phyloP scores from a whole-genome alignment of 495 filamentous ascomycete species.

The Hypoxylon fuscum region DNA sequence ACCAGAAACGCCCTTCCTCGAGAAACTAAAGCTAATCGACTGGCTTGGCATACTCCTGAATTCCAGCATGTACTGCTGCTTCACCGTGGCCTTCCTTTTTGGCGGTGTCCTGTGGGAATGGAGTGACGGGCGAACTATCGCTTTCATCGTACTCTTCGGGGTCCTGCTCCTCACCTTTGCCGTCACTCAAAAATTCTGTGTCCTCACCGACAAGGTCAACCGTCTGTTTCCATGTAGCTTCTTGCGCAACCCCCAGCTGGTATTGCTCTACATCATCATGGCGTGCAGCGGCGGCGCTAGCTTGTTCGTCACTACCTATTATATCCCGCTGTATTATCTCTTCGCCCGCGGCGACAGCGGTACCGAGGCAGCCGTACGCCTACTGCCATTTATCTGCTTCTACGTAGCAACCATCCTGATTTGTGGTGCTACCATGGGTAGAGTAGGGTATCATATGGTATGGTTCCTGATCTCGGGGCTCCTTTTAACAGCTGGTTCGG shows the following conservation, averaged over 20 bases:
- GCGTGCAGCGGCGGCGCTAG: constrained; percentile 23
- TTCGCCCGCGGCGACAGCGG: constrained; percentile 50
- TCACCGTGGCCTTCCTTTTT: constrained; percentile 58
- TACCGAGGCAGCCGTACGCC: constrained; percentile 49
- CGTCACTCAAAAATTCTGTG: constrained; percentile 55
- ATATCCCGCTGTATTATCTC: constrained; percentile 58
- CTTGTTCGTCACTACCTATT: constrained; percentile 56
- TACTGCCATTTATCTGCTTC: constrained; percentile 62
- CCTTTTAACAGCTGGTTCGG: constrained; percentile 55
- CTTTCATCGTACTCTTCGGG: constrained; percentile 53
- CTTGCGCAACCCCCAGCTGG: constrained; percentile 15
- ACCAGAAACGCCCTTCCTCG: constrained; percentile 35
- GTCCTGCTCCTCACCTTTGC: constrained; percentile 57
- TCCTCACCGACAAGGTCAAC: constrained; percentile 53
- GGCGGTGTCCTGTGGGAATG: constrained; percentile 52
- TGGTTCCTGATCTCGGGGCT: constrained; percentile 63
- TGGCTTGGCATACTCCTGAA: constrained; percentile 52
- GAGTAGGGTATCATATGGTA: constrained; percentile 61
- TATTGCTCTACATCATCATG: constrained; percentile 15
- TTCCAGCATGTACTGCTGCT: constrained; percentile 42
- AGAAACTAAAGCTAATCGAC: constrained; percentile 51
- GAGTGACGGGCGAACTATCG: constrained; percentile 56
- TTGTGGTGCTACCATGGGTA: constrained; percentile 58
- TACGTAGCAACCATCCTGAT: constrained; percentile 50
- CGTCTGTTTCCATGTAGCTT: constrained; percentile 63